Conservation (phyloP, 2,329 filamentous ascomycete genomes). For the Botrytis fabae region DNA sequence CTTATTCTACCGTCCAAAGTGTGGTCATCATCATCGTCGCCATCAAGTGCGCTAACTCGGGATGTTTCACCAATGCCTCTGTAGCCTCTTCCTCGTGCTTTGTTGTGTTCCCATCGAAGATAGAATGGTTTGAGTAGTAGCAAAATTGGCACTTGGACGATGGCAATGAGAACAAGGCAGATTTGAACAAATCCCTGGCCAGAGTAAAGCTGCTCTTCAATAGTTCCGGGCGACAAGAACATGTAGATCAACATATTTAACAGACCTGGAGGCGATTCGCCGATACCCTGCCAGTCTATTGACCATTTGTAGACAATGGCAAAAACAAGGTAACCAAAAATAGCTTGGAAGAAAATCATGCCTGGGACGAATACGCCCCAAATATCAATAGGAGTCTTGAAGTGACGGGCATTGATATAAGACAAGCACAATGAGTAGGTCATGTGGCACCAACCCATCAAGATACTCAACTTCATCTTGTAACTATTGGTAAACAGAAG, state of each 20-base stretch:
- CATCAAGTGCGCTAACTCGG: slow-evolving; percentile 85
- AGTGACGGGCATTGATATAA: slow-evolving; percentile 90
- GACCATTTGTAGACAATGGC: slow-evolving; percentile 98
- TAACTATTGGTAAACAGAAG: slow-evolving; percentile 96
- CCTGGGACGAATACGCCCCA: slow-evolving; percentile 97
- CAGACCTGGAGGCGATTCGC: slow-evolving; percentile 74
- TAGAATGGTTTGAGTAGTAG: slow-evolving; percentile 96
- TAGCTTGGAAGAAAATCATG: slow-evolving; percentile 99
- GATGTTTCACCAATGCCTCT: slow-evolving; percentile 88
- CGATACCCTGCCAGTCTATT: slow-evolving; percentile 73
- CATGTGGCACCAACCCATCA: slow-evolving; percentile 98
- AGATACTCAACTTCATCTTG: slow-evolving; percentile 99
- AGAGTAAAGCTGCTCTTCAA: slow-evolving; percentile 72
- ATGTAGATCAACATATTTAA: slow-evolving; percentile 99
- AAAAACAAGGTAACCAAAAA: slow-evolving; percentile 93
- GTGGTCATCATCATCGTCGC: slow-evolving; percentile 77
- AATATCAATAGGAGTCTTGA: slow-evolving; percentile 92
- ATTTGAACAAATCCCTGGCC: slow-evolving; percentile 78
- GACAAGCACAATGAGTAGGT: slow-evolving; percentile 95
- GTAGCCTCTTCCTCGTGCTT: slow-evolving; percentile 83
- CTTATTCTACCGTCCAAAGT: slow-evolving; percentile 65
- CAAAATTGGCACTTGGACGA: slow-evolving; percentile 84
- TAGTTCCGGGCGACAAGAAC: slow-evolving; percentile 83
- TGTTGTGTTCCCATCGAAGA: slow-evolving; percentile 90
- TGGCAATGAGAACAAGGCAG: slow-evolving; percentile 75